Evolutionary conservation across 2,329 filamentous ascomycete species (phyloP).

Genomic region (Stromatinia cepivora): DNA sequence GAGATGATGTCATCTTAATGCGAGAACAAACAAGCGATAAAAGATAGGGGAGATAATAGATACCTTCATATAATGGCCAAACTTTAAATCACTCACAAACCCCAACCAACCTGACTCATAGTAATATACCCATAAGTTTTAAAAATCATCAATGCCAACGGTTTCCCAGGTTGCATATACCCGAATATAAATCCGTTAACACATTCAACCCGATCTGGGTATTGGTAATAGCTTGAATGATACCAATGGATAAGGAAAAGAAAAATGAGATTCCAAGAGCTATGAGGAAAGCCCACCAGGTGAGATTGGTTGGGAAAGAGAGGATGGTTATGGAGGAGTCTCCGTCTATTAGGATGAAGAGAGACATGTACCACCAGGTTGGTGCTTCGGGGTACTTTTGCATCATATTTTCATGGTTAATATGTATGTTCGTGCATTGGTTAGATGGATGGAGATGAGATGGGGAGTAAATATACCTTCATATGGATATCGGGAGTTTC

Average conservation of each 20-base stretch:
- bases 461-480: not conserved
- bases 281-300: constrained; percentile 65
- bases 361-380: constrained; percentile 10
- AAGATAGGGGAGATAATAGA: not conserved
- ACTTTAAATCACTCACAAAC: constrained; percentile 51
- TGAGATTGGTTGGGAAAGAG: constrained; percentile 60
- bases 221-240: constrained; percentile 69
- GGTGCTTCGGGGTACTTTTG: constrained; percentile 12
- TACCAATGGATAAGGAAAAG: constrained; percentile 66
- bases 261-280: constrained; percentile 62
- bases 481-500: constrained; percentile 11
- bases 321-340: constrained; percentile 44
- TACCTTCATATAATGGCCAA: constrained; percentile 53
- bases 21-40: not conserved
- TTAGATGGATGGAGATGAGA: not conserved
- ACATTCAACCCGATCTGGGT: constrained; percentile 72
- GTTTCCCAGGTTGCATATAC: constrained; percentile 69
- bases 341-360: constrained; percentile 23
- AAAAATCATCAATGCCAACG: constrained; percentile 76
- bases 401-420: not conserved
- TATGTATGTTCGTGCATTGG: not conserved
- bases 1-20: not conserved
- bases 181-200: constrained; percentile 71
- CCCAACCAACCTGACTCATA: constrained; percentile 58
- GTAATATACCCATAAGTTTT: constrained; percentile 72